Evolutionary conservation across 345 rosid genomes (phyloP), one percentile per base, ranked within the genome.

Genomic region (Noccaea caerulescens): DNA sequence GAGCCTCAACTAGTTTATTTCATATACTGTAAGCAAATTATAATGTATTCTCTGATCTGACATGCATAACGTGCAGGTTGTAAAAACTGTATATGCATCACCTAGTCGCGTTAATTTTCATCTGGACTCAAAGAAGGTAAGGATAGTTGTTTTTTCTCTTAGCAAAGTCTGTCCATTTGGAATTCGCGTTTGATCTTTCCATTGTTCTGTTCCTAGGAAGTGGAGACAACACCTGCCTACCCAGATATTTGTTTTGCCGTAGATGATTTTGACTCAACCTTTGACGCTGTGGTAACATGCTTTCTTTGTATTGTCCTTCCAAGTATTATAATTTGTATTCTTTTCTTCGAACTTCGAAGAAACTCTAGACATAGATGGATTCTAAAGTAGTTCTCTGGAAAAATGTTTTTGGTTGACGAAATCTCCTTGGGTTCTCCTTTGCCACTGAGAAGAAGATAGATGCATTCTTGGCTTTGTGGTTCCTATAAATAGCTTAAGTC

Each of bases 191-290:
- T 87, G 69, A 84, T 50, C 37, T 37, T 47, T 59, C 23, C 30
- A 27, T 27, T 27, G 30, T 58, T 55, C 43, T 75, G 68, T 72
- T 45, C 74, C 34, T 76, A 94, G 98, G 99, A 91, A 87, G 86
- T 81, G 59, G 97, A 91, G 85, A 88, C 98, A 69, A 82, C 83
- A 38, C 89, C 98, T 76, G 99, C 98, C 68, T 89, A 88, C 84
- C 98, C 99, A 72, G 99, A 91, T 73, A 91, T 91, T 56, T 91
- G 92, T 82, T 94, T 94, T 80, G 96, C 97, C 3, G 83, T 94
- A 42, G 99, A 91, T 80, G 97, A 91, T 82, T 91, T 94, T 60
- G 98, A 94, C 80, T 91, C 98, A 65, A 89, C 99, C 47, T 89
- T 94, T 81, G 99, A 94, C 81, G 93, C 93, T 13, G 99, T 88